Base-by-base conservation (phyloP, 805 yeast species). In the Candida easanensis region DNA sequence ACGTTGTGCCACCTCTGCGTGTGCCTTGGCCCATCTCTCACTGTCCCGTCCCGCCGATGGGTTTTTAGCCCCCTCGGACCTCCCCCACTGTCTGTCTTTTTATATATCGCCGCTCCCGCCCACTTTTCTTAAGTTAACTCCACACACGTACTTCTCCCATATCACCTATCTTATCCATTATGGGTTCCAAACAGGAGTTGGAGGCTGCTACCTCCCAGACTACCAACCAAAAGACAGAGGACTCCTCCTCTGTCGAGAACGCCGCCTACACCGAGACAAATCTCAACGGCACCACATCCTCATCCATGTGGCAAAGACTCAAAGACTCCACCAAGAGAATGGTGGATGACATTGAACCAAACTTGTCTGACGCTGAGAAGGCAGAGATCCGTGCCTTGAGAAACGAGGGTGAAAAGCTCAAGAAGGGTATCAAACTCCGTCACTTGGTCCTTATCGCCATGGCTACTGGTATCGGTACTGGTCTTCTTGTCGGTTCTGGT, bases 401-500 rank as follows among this genome's bases (percentile, higher is more conserved):
- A 35, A 50, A 46, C 33, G 58, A 57, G 45, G 62, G 62, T 57
- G 60, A 61, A 63, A 70, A 62, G 38, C 48, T 66, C 44, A 61
- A 64, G 36, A 65, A 66, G 44, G 57, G 64, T 15, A 61, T 69
- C 37, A 56, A 59, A 32, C 56, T 69, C 6, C 70, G 88, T 57
- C 90, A 84, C 62, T 68, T 84, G 56, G 78, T 81, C 46, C 77
- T 85, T 82, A 82, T 84, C 53, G 82, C 88, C 31, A 73, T 84
- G 33, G 88, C 88, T 25, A 84, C 88, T 26, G 79, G 84, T 52
- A 79, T 83, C 39, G 91, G 91, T 51, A 81, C 88, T 3, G 90
- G 91, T 60, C 63, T 84, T 43, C 77, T 84, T 50, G 80, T 84
- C 38, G 88, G 89, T 53, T 69, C 80, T 13, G 88, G 88, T 31